These are phyloP conservation scores for Tetrapyrgos nigripes DNA, from an alignment of 1,284 basidiomycete species.

Conservation along the genomic window DNA sequence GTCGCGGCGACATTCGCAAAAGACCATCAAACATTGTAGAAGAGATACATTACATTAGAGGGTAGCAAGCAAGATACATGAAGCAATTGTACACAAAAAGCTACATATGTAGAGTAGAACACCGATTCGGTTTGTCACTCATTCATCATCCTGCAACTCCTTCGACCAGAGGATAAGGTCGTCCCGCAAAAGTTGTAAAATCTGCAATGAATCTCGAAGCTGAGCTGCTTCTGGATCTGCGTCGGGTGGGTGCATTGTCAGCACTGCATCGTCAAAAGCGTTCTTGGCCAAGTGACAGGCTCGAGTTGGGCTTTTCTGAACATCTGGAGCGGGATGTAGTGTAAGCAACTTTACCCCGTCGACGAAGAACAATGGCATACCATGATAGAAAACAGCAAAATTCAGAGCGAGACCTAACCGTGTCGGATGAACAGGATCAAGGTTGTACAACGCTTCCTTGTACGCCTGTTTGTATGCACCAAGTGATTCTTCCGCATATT, in stretches of 20 bases:
- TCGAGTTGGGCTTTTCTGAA: constrained; percentile 89
- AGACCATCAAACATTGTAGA: constrained; percentile 31
- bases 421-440: constrained; percentile 70
- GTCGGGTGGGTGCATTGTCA: constrained; percentile 41
- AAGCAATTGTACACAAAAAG: neutral
- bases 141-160: constrained; percentile 58
- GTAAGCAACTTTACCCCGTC: neutral
- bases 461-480: constrained; percentile 74
- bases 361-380: constrained; percentile 22
- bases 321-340: constrained; percentile 49
- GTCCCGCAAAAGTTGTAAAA: constrained; percentile 68
- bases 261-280: constrained; percentile 73
- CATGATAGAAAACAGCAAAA: constrained; percentile 97
- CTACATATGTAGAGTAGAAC: neutral
- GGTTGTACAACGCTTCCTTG: constrained; percentile 61
- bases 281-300: constrained; percentile 90
- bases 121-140: too few relatives aligned
- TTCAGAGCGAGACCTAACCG: constrained; percentile 92
- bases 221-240: constrained; percentile 36
- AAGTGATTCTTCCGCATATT: constrained; percentile 59
- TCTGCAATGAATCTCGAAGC: constrained; percentile 68
- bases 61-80: neutral
- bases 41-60: neutral
- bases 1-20: constrained; percentile 89
- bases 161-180: constrained; percentile 70